phyloP scores from a whole-genome alignment of 345 rosid genomes.

The Syzygium aromaticum region DNA sequence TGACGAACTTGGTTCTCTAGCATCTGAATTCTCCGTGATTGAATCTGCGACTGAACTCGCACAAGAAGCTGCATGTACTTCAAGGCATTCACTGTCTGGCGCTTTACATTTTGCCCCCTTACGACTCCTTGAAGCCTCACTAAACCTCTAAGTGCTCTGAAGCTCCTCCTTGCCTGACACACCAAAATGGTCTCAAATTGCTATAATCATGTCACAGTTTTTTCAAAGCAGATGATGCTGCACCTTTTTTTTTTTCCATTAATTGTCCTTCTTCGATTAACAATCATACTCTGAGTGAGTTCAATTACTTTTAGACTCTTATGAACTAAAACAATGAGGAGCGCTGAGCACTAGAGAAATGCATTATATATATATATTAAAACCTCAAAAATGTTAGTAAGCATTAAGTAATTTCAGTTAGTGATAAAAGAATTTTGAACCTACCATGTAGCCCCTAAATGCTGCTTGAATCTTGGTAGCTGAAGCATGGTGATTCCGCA shows the following conservation, averaged over 20 bases:
- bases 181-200: neutral
- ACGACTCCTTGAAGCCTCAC: constrained; percentile 98
- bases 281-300: neutral
- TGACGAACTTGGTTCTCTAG: constrained; percentile 64
- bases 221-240: neutral
- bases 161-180: constrained; percentile 81
- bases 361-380: neutral
- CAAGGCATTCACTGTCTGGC: constrained; percentile 86
- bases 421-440: neutral
- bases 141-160: constrained; percentile 84
- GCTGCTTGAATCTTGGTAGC: constrained; percentile 89
- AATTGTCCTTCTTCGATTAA: neutral
- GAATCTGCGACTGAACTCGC: constrained; percentile 96
- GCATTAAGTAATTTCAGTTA: neutral
- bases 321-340: neutral
- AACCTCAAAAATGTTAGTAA: neutral
- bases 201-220: neutral
- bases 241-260: neutral
- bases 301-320: neutral
- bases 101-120: constrained; percentile 79
- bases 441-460: constrained; percentile 82
- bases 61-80: constrained; percentile 92
- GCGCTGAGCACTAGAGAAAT: neutral
- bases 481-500: constrained; percentile 47
- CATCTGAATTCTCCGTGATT: constrained; percentile 89